Conservation (phyloP, 352 stramenopile species). For the Globisporangium carolinianum region DNA sequence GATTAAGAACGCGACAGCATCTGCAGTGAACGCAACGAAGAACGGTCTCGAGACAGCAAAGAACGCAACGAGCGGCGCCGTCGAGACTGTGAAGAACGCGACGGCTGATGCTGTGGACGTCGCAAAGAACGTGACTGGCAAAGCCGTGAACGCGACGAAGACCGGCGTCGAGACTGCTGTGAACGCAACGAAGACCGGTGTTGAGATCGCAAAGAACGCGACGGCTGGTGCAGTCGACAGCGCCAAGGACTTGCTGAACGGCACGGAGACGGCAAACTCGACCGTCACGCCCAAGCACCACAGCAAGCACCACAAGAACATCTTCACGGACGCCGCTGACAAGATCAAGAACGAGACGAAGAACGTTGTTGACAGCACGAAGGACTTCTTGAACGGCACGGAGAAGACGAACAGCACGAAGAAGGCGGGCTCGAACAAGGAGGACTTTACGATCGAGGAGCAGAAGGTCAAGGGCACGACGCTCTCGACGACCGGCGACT, state of each 20-base stretch:
- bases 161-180: neutral
- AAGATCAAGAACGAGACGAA: constrained; percentile 7
- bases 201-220: neutral
- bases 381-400: constrained; percentile 1
- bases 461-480: constrained; percentile 10
- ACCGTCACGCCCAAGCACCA: neutral
- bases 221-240: neutral
- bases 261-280: neutral
- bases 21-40: neutral
- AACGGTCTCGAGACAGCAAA: neutral
- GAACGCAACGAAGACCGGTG: neutral
- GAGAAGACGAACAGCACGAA: neutral
- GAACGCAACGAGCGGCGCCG: neutral
- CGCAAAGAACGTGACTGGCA: neutral
- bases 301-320: constrained; percentile 11
- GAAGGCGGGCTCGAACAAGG: neutral
- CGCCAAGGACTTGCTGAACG: too few species aligned
- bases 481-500: constrained; percentile 12
- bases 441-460: constrained; percentile 7
- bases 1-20: neutral
- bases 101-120: neutral
- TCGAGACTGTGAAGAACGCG: neutral
- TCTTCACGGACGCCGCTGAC: constrained; percentile 1
- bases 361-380: neutral
- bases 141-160: constrained; percentile 2